phyloP scores from a whole-genome alignment of 2,329 filamentous ascomycete genomes.

The Fusarium pilosicola region DNA sequence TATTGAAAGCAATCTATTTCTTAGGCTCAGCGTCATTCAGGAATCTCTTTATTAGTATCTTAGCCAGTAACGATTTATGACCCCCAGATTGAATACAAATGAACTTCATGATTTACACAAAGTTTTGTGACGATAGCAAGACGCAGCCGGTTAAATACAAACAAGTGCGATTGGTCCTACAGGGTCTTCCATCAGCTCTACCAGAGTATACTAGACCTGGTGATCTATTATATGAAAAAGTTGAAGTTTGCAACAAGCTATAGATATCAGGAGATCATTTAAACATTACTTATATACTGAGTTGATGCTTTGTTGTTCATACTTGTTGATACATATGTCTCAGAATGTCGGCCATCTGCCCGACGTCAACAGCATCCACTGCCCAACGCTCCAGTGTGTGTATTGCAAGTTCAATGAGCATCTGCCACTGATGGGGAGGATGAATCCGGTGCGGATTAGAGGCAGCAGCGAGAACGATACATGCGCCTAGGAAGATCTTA shows the following conservation, averaged over 20 bases:
- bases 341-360: not conserved
- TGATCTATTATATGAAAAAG: not conserved
- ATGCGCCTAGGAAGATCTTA: conserved; percentile 8
- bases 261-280: no score
- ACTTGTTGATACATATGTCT: not conserved
- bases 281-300: not conserved
- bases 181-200: not conserved
- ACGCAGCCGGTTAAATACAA: not conserved
- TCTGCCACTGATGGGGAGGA: conserved; percentile 3
- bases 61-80: not conserved
- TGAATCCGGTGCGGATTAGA: not conserved
- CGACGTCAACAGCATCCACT: not conserved
- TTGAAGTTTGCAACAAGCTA: not conserved
- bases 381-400: conserved; percentile 1
- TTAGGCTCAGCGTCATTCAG: not conserved
- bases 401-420: not conserved
- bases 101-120: not conserved
- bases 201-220: not conserved
- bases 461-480: not conserved
- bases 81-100: not conserved
- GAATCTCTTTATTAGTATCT: not conserved
- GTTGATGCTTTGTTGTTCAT: not conserved
- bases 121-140: not conserved
- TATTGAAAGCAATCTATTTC: not conserved
- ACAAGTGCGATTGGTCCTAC: not conserved